Percentiles rank a stretch among this genome's conserved stretches.
Evolutionary conservation across 2,329 filamentous ascomycete genomes (phyloP).

Genomic region (Arthrobotrys pseudoclavata): DNA sequence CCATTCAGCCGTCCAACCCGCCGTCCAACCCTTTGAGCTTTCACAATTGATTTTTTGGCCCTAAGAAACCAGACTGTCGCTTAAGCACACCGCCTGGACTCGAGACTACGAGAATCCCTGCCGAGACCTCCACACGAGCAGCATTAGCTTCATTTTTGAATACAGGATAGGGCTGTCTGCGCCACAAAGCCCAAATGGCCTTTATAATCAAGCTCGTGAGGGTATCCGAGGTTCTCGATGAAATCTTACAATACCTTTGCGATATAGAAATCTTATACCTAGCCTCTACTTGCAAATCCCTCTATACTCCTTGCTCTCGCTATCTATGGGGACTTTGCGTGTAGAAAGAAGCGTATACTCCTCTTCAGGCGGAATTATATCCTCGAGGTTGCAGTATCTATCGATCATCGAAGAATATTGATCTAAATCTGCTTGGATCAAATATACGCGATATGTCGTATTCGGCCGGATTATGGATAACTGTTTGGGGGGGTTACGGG

Average conservation of each 20-base stretch:
- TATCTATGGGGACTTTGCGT: conserved; percentile 13
- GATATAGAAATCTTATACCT: not conserved
- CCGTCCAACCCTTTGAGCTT: too few species aligned
- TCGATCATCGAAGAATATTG: not conserved
- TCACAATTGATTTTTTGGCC: too few species aligned
- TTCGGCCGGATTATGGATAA: not conserved
- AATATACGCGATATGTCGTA: conserved; percentile 16
- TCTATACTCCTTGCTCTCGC: not conserved
- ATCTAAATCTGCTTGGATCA: not conserved
- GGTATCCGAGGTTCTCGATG: conserved; percentile 5
- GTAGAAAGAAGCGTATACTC: conserved; percentile 1
- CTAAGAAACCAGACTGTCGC: too few species aligned
- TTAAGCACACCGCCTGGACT: too few species aligned
- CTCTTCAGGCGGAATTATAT: not conserved
- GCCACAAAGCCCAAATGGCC: not conserved
- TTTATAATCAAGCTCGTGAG: not conserved
- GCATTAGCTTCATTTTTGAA: not conserved
- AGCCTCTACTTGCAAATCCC: not conserved
- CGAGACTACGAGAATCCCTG: not conserved
- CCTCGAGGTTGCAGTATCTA: not conserved
- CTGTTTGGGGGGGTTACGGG: not conserved
- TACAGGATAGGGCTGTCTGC: not conserved
- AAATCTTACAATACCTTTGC: not conserved
- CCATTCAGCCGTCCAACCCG: too few species aligned
- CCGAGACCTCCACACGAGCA: not conserved